Evolutionary conservation across 148 eudicot genomes (phyloP).

Genomic region (Rhododendron simsii): DNA sequence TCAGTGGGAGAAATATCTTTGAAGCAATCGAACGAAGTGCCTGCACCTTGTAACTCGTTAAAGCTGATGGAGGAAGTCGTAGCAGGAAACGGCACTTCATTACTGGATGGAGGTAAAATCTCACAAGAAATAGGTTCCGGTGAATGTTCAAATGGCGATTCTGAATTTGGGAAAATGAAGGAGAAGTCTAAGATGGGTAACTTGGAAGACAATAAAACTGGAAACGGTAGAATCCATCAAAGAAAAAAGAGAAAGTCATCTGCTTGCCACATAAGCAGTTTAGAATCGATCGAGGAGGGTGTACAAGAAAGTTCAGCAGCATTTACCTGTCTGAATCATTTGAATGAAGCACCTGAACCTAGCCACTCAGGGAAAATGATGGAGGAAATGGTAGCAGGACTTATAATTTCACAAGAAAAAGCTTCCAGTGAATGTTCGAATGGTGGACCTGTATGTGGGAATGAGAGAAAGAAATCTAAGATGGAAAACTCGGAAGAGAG

Average conservation of each 20-base stretch:
- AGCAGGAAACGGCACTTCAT: not conserved
- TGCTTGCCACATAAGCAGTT: not conserved
- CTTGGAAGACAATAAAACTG: not conserved
- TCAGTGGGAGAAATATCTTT: not conserved
- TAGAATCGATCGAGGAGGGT: not conserved
- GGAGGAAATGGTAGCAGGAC: conserved; percentile 6
- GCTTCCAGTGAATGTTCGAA: not conserved
- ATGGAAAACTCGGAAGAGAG: not conserved
- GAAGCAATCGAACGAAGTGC: not conserved
- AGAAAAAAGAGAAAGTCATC: not conserved
- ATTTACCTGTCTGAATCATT: not conserved
- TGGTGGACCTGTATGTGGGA: not conserved
- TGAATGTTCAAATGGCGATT: not conserved
- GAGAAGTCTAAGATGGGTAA: not conserved
- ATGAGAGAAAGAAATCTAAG: not conserved
- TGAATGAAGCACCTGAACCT: conserved; percentile 5
- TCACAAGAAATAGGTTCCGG: not conserved
- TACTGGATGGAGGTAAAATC: not conserved
- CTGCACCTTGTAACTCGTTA: not conserved
- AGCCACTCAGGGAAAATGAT: not conserved
- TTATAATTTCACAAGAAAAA: not conserved
- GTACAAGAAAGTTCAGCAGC: not conserved
- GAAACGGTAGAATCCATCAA: not conserved
- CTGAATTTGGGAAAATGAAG: not conserved
- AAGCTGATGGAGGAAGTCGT: not conserved